Conservation (phyloP, 2,329 filamentous ascomycete species). For the Ceratocystiopsis brevicomis region DNA sequence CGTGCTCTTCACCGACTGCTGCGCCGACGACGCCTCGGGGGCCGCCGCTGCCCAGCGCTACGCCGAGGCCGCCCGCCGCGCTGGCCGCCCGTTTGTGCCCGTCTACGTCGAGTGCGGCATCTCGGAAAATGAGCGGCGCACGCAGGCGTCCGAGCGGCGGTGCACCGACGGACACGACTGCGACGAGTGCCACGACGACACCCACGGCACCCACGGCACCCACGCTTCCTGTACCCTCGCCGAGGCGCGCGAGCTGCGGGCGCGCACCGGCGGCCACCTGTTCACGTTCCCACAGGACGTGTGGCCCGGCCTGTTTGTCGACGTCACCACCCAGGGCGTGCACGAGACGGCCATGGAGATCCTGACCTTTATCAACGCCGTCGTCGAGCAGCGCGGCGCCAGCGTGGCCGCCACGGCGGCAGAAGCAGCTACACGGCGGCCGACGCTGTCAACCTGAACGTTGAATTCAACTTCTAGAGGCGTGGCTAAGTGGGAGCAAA, state of each 20-base stretch:
- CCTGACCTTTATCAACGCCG: constrained; percentile 11
- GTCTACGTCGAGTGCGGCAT: constrained; percentile 12
- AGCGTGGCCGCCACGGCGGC: constrained; percentile 6
- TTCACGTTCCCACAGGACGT: constrained; percentile 6
- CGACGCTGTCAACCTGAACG: neutral
- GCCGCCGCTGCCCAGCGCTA: constrained; percentile 10
- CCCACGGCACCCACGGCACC: neutral
- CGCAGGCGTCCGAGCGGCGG: constrained; percentile 8
- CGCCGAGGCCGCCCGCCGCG: constrained; percentile 10
- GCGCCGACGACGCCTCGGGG: constrained; percentile 11
- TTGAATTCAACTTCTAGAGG: too few species aligned
- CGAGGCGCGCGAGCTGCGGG: constrained; percentile 4
- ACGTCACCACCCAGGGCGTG: constrained; percentile 10
- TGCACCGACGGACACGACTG: neutral
- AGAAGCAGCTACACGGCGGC: neutral
- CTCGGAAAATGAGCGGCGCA: constrained; percentile 12
- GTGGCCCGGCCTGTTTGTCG: constrained; percentile 9
- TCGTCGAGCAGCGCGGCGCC: constrained; percentile 8
- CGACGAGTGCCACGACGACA: too few species aligned
- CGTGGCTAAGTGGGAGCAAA: too few species aligned
- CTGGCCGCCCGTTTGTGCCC: constrained; percentile 13
- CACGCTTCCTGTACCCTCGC: neutral
- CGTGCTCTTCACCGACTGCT: constrained; percentile 14
- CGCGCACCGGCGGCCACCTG: constrained; percentile 1
- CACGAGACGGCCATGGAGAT: constrained; percentile 14